phyloP scores from a whole-genome alignment of 257 asterid species.

The Solanum chilense region DNA sequence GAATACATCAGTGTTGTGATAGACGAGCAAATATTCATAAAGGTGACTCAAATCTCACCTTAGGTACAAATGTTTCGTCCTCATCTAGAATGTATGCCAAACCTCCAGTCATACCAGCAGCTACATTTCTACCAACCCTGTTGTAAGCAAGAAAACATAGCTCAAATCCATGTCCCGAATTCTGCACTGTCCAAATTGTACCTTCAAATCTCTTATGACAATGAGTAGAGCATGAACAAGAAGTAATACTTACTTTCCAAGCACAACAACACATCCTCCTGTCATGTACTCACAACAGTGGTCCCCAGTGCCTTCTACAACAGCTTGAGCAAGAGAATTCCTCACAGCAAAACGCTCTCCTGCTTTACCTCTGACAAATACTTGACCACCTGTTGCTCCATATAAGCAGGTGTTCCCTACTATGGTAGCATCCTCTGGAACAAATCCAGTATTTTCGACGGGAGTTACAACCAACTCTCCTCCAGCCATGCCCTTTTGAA shows the following conservation, averaged over 20 bases:
- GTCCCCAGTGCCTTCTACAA: constrained; percentile 96
- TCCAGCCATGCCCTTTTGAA: constrained; percentile 91
- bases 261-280: constrained; percentile 90
- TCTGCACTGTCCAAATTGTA: not conserved
- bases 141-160: not conserved
- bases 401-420: constrained; percentile 95
- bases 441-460: constrained; percentile 59
- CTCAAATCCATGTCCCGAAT: not conserved
- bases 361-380: constrained; percentile 81
- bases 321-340: constrained; percentile 95
- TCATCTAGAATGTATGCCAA: constrained; percentile 88
- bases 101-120: constrained; percentile 99
- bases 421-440: constrained; percentile 88
- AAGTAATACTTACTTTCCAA: constrained; percentile 71
- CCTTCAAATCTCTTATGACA: not conserved
- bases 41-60: constrained; percentile 34
- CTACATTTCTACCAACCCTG: constrained; percentile 98
- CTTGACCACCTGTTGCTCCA: constrained; percentile 96
- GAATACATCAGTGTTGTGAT: not conserved
- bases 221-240: not conserved
- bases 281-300: constrained; percentile 99
- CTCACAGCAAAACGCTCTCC: constrained; percentile 98
- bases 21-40: not conserved
- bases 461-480: constrained; percentile 90
- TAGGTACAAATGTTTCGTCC: constrained; percentile 82